Conservation (phyloP, 106 monocot genomes). For the Apostasia ramifera region DNA sequence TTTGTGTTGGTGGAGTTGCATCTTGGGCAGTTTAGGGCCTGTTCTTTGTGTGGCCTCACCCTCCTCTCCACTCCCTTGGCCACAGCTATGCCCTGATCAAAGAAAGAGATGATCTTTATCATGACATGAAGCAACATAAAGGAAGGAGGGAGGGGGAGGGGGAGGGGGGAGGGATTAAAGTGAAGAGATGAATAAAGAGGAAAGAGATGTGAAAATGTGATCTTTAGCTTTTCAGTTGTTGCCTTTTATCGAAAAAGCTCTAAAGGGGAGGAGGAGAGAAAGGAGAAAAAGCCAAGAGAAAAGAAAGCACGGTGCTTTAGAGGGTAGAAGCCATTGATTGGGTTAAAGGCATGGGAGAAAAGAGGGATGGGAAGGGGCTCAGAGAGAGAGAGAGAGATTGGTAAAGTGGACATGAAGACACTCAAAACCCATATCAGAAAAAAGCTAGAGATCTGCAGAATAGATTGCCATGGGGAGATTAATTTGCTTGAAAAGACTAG, state of each 20-base stretch:
- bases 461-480: neutral
- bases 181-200: slow-evolving; percentile 2
- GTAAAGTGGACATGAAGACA: neutral
- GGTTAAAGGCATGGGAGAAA: slow-evolving; percentile 1
- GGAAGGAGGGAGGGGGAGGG: neutral
- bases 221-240: neutral
- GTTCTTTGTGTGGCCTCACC: slow-evolving; percentile 15
- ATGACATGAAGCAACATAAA: neutral
- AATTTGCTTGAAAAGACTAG: neutral
- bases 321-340: neutral
- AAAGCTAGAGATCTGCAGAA: neutral
- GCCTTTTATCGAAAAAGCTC: slow-evolving; percentile 2
- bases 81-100: slow-evolving; percentile 2
- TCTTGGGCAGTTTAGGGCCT: slow-evolving; percentile 34
- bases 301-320: neutral
- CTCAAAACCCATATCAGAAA: too few species aligned
- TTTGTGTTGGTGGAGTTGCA: slow-evolving; percentile 48
- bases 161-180: neutral
- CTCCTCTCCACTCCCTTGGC: neutral
- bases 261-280: neutral
- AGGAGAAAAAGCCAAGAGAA: neutral
- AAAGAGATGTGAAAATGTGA: neutral
- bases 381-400: slow-evolving; percentile 1
- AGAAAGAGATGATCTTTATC: neutral
- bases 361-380: neutral